Base-by-base conservation (phyloP, 345 rosid genomes). In the Eucalyptus leucophloia region DNA sequence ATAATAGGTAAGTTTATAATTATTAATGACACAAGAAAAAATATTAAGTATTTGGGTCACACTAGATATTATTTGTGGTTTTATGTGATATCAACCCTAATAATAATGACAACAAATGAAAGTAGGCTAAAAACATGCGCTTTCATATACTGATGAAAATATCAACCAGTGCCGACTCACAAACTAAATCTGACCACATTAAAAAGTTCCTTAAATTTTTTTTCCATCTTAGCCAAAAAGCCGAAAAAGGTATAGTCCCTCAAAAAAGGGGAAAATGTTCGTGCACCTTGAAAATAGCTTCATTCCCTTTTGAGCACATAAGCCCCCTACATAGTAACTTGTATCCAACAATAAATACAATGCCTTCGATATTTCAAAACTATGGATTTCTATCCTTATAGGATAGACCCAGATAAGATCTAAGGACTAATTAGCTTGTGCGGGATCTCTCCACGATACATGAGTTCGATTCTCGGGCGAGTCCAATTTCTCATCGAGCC, bases 101-200 rank as follows among this genome's bases (percentile, higher is more conserved):
- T 62, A 62, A 62, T 28, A 62, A 62, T 28, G 58, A 53, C 58
- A 67, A 32, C 9, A 67, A 3, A 34, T 34, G 3, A 2, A 77
- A 77, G 13, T 77, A 72, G 45, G 45, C 28, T 72, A 9, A 37
- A 69, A 72, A 60, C 58, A 53, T 53, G 5, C 4, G 11, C 11
- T 53, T 53, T 53, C 11, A 53, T 53, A 8, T 21, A 21, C 5
- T 1, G 26, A 53, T 53, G 58, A 53, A 53, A 21, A 53, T 21
- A 53, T 53, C 58, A 53, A 53, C 1, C 0, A 9, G 6, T 56
- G 62, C 6, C 14, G 0, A 9, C 62, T 56, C 0, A 1, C 1
- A 56, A 24, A 37, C 47, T 40, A 77, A 65, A 77, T 40, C 28
- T 40, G 8, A 30, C 85, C 1, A 0, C 14, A 40, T 77, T 11